Percentiles rank a stretch among this genome's conserved stretches.
phyloP scores from a whole-genome alignment of 2,329 filamentous ascomycete genomes.

The Nakataea oryzae region DNA sequence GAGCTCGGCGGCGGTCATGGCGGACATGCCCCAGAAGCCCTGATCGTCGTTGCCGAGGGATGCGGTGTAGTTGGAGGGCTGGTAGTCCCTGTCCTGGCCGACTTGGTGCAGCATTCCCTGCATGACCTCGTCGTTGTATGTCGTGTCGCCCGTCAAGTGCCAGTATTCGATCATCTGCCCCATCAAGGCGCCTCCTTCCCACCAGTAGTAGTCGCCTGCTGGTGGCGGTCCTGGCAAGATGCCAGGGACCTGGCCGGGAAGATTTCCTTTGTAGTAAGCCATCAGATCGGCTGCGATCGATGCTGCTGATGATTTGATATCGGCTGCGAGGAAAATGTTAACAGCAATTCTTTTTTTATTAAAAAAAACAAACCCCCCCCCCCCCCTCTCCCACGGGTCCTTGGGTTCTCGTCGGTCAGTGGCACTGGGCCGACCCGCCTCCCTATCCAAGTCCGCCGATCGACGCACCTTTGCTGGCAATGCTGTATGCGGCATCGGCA shows the following conservation, averaged over 20 bases:
- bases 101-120: conserved; percentile 34
- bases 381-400: not conserved
- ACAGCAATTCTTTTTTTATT: not conserved
- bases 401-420: too few species aligned
- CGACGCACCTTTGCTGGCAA: conserved; percentile 6
- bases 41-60: conserved; percentile 49
- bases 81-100: conserved; percentile 35
- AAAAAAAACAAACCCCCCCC: too few species aligned
- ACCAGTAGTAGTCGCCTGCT: conserved; percentile 25
- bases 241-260: conserved; percentile 37
- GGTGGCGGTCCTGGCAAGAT: conserved; percentile 26
- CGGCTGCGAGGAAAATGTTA: conserved; percentile 3
- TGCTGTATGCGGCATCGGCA: conserved; percentile 5
- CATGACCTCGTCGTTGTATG: conserved; percentile 36
- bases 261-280: conserved; percentile 32
- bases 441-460: too few species aligned
- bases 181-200: conserved; percentile 19
- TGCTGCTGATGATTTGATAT: conserved; percentile 29
- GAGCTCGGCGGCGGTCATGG: conserved; percentile 44
- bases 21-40: conserved; percentile 46
- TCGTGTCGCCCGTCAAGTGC: conserved; percentile 30
- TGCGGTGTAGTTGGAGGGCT: conserved; percentile 33
- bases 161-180: conserved; percentile 28
- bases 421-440: too few species aligned
- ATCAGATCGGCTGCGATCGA: conserved; percentile 38